Evolutionary conservation across 805 yeast genomes (phyloP).

Genomic region (Candida stauntonica): DNA sequence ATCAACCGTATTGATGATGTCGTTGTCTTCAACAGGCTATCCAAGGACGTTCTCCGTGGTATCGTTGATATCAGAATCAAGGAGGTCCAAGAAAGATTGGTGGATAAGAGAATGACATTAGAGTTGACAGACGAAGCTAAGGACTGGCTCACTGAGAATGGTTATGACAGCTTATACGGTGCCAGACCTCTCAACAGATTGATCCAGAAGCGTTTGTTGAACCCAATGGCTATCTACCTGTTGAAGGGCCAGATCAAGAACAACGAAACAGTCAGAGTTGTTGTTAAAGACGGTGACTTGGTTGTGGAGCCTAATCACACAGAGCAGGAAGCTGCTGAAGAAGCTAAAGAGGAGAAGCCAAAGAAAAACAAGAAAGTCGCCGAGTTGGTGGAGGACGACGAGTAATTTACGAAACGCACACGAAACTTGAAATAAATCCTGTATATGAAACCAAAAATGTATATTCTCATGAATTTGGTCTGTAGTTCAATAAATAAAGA

Average conservation of each 20-base stretch:
- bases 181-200: constrained; percentile 94
- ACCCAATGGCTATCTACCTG: constrained; percentile 79
- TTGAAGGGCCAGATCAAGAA: constrained; percentile 72
- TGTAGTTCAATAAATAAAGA: too few species aligned
- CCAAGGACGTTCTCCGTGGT: constrained; percentile 65
- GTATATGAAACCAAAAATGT: too few species aligned
- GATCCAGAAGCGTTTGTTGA: constrained; percentile 76
- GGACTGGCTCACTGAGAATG: constrained; percentile 74
- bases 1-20: constrained; percentile 91
- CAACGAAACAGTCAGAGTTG: constrained; percentile 51
- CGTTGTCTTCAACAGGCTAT: constrained; percentile 86
- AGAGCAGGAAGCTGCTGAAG: constrained; percentile 26
- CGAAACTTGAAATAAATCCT: too few species aligned
- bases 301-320: constrained; percentile 44
- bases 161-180: constrained; percentile 90
- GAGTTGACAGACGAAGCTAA: constrained; percentile 60
- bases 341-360: not conserved
- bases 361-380: constrained; percentile 5
- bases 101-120: constrained; percentile 70
- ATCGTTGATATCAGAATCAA: constrained; percentile 82
- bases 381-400: constrained; percentile 14
- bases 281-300: constrained; percentile 41
- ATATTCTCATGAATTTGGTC: too few species aligned
- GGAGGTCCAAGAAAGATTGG: constrained; percentile 76
- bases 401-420: not conserved